Conservation (phyloP, 2,329 filamentous ascomycete species). For the Hypoxylon sp. region DNA sequence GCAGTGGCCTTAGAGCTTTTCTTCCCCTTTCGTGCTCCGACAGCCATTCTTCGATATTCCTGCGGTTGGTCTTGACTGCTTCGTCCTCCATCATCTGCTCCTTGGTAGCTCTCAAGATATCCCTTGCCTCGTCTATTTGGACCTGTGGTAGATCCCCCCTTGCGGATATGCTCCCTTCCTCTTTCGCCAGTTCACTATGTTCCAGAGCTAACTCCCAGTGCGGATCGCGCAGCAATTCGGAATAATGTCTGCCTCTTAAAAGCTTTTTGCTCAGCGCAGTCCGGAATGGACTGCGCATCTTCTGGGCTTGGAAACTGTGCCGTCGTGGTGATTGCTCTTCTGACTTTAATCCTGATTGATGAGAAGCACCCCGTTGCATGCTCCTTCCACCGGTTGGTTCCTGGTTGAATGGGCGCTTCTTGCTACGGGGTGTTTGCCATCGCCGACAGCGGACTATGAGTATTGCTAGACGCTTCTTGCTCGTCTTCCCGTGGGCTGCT, state of each 20-base stretch:
- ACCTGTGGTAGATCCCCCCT: no score
- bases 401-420: slow-evolving; percentile 17
- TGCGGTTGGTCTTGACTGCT: slow-evolving; percentile 1
- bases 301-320: neutral
- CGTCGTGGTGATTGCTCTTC: slow-evolving; percentile 1
- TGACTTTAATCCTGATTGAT: neutral
- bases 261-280: slow-evolving; percentile 20
- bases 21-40: slow-evolving; percentile 24
- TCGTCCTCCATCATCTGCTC: neutral
- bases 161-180: no score
- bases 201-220: slow-evolving; percentile 23
- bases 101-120: neutral
- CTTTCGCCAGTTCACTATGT: slow-evolving; percentile 4
- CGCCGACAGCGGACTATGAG: slow-evolving; percentile 35
- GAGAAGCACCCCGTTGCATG: neutral
- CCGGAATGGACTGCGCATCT: slow-evolving; percentile 3
- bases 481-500: slow-evolving; percentile 23
- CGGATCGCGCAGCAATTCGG: slow-evolving; percentile 16
- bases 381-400: slow-evolving; percentile 10
- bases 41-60: slow-evolving; percentile 25
- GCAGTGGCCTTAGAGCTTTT: slow-evolving; percentile 6
- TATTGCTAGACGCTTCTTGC: slow-evolving; percentile 16
- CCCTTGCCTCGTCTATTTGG: neutral
- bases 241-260: slow-evolving; percentile 21
- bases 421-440: slow-evolving; percentile 34